phyloP scores from a whole-genome alignment of 371 early-diverging fungal species.

The Cokeromyces recurvatus region DNA sequence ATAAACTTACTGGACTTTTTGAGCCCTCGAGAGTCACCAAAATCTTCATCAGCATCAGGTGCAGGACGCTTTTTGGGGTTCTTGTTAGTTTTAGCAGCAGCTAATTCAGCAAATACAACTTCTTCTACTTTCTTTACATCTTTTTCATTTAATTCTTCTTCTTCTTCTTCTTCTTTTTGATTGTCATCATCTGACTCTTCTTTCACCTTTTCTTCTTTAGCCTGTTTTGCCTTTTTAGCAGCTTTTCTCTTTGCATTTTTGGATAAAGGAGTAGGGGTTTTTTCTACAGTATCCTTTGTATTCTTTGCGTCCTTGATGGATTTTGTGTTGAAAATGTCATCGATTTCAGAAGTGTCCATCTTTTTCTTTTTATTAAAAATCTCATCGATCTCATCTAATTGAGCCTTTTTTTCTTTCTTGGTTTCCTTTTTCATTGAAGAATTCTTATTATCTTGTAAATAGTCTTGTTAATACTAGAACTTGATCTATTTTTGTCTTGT shows the following conservation, averaged over 20 bases:
- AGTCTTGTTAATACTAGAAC: background rate
- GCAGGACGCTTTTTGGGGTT: conserved; percentile 17
- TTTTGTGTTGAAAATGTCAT: conserved; percentile 42
- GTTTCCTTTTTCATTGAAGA: background rate
- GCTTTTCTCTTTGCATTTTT: conserved; percentile 15
- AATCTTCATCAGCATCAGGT: conserved; percentile 22
- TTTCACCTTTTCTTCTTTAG: background rate
- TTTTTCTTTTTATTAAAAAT: conserved; percentile 11
- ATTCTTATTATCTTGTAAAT: conserved; percentile 1
- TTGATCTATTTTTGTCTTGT: background rate
- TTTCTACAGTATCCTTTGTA: conserved; percentile 6
- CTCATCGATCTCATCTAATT: conserved; percentile 10
- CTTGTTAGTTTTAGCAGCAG: conserved; percentile 33
- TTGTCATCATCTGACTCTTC: conserved; percentile 2
- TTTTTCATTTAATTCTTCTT: conserved; percentile 15
- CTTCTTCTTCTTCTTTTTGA: conserved; percentile 13
- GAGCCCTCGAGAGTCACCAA: conserved; percentile 41
- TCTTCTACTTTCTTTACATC: conserved; percentile 28
- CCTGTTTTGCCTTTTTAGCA: conserved; percentile 9
- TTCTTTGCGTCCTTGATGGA: conserved; percentile 7
- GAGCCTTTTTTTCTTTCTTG: background rate
- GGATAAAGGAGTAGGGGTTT: conserved; percentile 6
- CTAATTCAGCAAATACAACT: conserved; percentile 43
- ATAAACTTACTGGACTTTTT: conserved; percentile 45
- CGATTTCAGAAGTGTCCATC: conserved; percentile 34